Evolutionary conservation across 139 green algal species (phyloP), one percentile per base, ranked within the genome.

Genomic region (Chlorella sp.): DNA sequence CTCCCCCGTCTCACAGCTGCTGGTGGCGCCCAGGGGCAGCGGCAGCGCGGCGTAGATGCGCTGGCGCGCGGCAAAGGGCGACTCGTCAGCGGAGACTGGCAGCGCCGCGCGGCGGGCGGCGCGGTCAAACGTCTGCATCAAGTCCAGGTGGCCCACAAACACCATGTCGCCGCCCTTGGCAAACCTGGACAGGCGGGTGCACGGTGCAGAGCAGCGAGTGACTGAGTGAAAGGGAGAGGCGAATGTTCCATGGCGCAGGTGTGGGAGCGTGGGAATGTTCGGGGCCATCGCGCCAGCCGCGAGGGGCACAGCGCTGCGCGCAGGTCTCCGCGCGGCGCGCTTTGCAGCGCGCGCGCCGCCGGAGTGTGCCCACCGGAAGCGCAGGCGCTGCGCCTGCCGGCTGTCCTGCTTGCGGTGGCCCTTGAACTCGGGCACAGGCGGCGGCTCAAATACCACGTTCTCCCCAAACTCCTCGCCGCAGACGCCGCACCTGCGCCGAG

Each of bases 111-210:
- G 77, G n/a, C 89, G 77, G 29, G 67, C 42, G 38, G 90, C 90
- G 17, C 89, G 74, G 48, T 93, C 89, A n/a, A 92, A 74, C 31
- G 83, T 72, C 14, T 69, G 77, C 76, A 92, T 73, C 58, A 89
- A 46, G 74, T 94, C 90, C 56, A 94, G 66, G 72, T 94, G 90
- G 2, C 90, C 90, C 53, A 94, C 79, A 46, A 90, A 92, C 50
- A 86, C 76, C 83, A 91, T 82, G 65, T 89, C 87, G 48, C 74
- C 82, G 0, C 38, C 46, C 76, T 91, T 90, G 75, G 45, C 45
- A n/a, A 90, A 89, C 60, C 72, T 78, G 61, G 11, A 9, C 42
- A 40, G 1, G 40, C 38, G 1, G 42, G 5, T 15, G 42, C 36
- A 21, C 3, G 12, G 35, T 15, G n/a, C 17, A 63, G 46, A n/a